Conservation (phyloP, 257 asterid genomes). For the Solanum piurae region DNA sequence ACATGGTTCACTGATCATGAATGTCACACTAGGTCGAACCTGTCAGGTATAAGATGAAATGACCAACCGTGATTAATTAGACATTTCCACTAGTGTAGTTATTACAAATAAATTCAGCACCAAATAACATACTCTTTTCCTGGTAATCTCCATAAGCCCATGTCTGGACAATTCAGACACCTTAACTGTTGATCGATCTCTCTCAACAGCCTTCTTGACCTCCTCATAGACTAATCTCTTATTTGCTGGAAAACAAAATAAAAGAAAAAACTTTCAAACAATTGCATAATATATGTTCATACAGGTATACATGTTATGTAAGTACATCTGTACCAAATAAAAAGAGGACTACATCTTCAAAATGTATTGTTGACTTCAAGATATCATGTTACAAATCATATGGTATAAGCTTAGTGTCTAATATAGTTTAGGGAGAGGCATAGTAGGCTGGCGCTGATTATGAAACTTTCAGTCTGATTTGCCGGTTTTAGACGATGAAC, state of each 20-base stretch:
- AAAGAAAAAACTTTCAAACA: background rate
- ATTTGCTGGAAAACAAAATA: slow-evolving; percentile 48
- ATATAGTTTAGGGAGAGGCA: background rate
- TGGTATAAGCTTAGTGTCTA: background rate
- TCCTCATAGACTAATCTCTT: slow-evolving; percentile 85
- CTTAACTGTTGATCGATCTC: slow-evolving; percentile 81
- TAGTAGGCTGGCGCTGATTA: background rate
- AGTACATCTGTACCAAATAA: background rate
- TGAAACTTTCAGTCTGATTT: background rate
- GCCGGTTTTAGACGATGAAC: background rate
- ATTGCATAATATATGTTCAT: background rate
- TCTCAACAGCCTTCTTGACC: slow-evolving; percentile 75
- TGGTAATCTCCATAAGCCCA: slow-evolving; percentile 97
- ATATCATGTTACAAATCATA: background rate
- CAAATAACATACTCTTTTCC: slow-evolving; percentile 66
- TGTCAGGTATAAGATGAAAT: slow-evolving; percentile 18
- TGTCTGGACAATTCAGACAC: slow-evolving; percentile 83
- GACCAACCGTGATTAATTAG: background rate
- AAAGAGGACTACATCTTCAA: background rate
- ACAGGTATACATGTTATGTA: background rate
- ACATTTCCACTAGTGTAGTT: background rate
- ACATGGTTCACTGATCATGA: slow-evolving; percentile 97
- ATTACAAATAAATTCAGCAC: background rate
- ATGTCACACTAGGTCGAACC: slow-evolving; percentile 97
- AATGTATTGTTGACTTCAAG: background rate